phyloP scores from a whole-genome alignment of 2,329 filamentous ascomycete genomes.

The Microdochium nivale region DNA sequence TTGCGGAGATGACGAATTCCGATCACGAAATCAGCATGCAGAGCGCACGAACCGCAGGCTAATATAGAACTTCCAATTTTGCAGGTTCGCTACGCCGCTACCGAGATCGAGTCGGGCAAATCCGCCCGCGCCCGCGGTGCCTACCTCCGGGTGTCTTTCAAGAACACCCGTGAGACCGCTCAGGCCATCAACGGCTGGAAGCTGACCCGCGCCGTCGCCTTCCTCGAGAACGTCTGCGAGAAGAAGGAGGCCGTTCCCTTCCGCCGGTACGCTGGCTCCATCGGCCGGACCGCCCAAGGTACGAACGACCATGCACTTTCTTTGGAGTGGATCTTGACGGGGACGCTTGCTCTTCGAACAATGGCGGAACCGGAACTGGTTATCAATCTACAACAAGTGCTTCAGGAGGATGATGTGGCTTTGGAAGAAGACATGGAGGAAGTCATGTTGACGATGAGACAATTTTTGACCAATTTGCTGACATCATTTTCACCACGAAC shows the following conservation, averaged over 20 bases:
- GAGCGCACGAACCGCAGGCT: background rate
- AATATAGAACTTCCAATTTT: conserved; percentile 11
- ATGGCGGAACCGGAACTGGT: background rate
- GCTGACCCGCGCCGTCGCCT: conserved; percentile 85
- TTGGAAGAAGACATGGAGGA: background rate
- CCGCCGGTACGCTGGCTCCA: conserved; percentile 94
- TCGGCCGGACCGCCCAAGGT: conserved; percentile 96
- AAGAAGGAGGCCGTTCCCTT: conserved; percentile 98
- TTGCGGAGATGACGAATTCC: background rate
- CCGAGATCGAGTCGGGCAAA: conserved; percentile 79
- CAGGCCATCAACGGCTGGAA: conserved; percentile 99
- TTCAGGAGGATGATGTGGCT: too few relatives aligned
- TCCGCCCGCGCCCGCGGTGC: conserved; percentile 96
- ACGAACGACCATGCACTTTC: conserved; percentile 36
- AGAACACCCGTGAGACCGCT: conserved; percentile 99
- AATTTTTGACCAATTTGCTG: conserved; percentile 12
- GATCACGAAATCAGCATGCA: background rate
- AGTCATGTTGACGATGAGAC: background rate
- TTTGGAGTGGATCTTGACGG: background rate
- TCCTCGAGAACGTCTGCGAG: conserved; percentile 96
- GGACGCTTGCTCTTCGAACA: background rate
- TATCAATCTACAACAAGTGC: background rate
- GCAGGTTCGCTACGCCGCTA: conserved; percentile 93
- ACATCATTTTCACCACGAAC: conserved; percentile 10
- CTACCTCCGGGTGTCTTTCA: conserved; percentile 99